These are phyloP conservation scores for Saccharomycopsis selenospora DNA, from an alignment of 805 yeast species.

Conservation along the genomic window DNA sequence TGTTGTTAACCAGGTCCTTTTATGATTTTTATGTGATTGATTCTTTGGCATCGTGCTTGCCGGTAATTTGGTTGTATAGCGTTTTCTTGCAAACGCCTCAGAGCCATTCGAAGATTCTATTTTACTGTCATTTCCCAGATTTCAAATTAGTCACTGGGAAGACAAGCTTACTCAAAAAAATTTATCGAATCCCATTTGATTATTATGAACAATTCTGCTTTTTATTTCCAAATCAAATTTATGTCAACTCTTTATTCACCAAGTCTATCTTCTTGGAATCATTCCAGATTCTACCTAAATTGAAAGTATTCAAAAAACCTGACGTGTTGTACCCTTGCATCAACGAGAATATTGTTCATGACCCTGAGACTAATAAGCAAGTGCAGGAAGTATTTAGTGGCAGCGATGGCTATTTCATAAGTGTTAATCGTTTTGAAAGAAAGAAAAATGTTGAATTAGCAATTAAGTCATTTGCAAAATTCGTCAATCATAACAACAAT, in stretches of 20 bases:
- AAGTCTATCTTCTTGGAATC: conserved; percentile 57
- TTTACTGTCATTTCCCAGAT: conserved; percentile 97
- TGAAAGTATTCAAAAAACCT: conserved; percentile 21
- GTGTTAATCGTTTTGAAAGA: conserved; percentile 83
- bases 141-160: conserved; percentile 57
- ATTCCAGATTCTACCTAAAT: conserved; percentile 36
- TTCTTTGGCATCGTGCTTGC: conserved; percentile 80
- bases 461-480: conserved; percentile 52
- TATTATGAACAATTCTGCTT: conserved; percentile 77
- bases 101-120: conserved; percentile 48
- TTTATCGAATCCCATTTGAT: conserved; percentile 82
- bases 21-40: conserved; percentile 80
- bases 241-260: conserved; percentile 87
- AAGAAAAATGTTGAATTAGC: conserved; percentile 82
- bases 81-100: conserved; percentile 42
- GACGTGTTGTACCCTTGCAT: conserved; percentile 57
- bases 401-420: conserved; percentile 43
- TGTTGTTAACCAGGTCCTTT: conserved; percentile 41
- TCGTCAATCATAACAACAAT: conserved; percentile 27
- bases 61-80: conserved; percentile 30
- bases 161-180: conserved; percentile 39
- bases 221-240: conserved; percentile 63
- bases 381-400: conserved; percentile 3
- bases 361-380: conserved; percentile 2
- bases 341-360: conserved; percentile 29